These are phyloP conservation scores for Alternaria ethzedia DNA, from an alignment of 2,329 filamentous ascomycete species.

Conservation along the genomic window DNA sequence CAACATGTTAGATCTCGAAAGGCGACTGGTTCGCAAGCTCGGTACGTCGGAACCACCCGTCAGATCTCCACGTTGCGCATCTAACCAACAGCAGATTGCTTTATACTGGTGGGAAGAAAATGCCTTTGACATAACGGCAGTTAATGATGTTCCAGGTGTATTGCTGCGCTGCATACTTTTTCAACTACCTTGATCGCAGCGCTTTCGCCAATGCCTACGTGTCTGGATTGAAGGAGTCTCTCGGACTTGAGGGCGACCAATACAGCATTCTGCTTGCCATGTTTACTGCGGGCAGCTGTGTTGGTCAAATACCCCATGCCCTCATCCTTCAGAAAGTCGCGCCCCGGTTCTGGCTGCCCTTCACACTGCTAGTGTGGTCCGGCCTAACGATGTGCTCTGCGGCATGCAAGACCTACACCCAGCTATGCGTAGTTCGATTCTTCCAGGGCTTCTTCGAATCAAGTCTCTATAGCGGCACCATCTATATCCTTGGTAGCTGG, in stretches of 20 bases:
- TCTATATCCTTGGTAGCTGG: slow-evolving; percentile 41
- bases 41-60: slow-evolving; percentile 7
- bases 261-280: slow-evolving; percentile 39
- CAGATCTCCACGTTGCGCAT: not conserved
- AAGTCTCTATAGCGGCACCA: slow-evolving; percentile 38
- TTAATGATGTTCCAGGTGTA: slow-evolving; percentile 19
- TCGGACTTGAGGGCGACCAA: slow-evolving; percentile 31
- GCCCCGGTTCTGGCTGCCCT: slow-evolving; percentile 38
- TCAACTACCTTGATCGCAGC: slow-evolving; percentile 38
- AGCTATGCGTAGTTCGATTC: slow-evolving; percentile 35
- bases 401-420: slow-evolving; percentile 34
- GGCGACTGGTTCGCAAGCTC: slow-evolving; percentile 35
- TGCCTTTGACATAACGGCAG: no score
- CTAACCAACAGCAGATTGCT: slow-evolving; percentile 24
- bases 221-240: slow-evolving; percentile 34
- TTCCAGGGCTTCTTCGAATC: slow-evolving; percentile 38
- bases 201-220: slow-evolving; percentile 43
- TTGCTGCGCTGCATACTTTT: slow-evolving; percentile 41
- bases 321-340: slow-evolving; percentile 37
- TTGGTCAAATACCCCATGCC: slow-evolving; percentile 39
- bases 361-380: slow-evolving; percentile 37
- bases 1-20: slow-evolving; percentile 26
- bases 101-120: slow-evolving; percentile 21
- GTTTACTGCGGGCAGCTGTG: slow-evolving; percentile 38
- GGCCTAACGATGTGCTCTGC: slow-evolving; percentile 38